Evolutionary conservation across 1,284 basidiomycete genomes (phyloP).

Genomic region (Malassezia obtusa): DNA sequence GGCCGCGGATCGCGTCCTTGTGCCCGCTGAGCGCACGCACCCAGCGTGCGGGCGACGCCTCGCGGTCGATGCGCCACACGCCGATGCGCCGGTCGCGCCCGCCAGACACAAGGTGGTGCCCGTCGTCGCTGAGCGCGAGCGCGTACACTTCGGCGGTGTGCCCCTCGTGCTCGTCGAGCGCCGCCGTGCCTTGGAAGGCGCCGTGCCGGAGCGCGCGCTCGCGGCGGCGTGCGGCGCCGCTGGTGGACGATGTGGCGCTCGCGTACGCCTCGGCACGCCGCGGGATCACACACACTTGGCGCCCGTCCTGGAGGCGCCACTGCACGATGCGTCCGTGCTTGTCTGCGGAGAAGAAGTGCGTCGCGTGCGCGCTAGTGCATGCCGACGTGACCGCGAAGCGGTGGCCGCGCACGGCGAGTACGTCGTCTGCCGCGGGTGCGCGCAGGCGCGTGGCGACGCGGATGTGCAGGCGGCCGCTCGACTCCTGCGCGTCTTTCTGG

Average conservation of each 20-base stretch:
- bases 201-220: background rate
- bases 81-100: slow-evolving; percentile 62
- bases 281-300: slow-evolving; percentile 27
- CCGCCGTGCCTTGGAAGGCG: slow-evolving; percentile 15
- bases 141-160: slow-evolving; percentile 77
- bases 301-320: slow-evolving; percentile 41
- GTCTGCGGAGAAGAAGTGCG: slow-evolving; percentile 52
- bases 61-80: slow-evolving; percentile 26
- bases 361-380: slow-evolving; percentile 60
- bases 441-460: slow-evolving; percentile 53
- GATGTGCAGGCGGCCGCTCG: slow-evolving; percentile 59
- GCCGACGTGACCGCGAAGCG: slow-evolving; percentile 67
- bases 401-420: slow-evolving; percentile 58
- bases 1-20: slow-evolving; percentile 52
- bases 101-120: slow-evolving; percentile 71
- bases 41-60: slow-evolving; percentile 51
- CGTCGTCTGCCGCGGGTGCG: slow-evolving; percentile 6
- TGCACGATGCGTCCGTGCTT: slow-evolving; percentile 42
- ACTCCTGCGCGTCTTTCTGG: slow-evolving; percentile 51
- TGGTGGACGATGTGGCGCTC: background rate
- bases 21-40: slow-evolving; percentile 58
- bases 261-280: slow-evolving; percentile 7
- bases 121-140: slow-evolving; percentile 75
- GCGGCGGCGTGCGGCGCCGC: slow-evolving; percentile 10
- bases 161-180: slow-evolving; percentile 53